Evolutionary conservation across 805 yeast genomes (phyloP).

Genomic region (Saccharomycopsis babjevae): DNA sequence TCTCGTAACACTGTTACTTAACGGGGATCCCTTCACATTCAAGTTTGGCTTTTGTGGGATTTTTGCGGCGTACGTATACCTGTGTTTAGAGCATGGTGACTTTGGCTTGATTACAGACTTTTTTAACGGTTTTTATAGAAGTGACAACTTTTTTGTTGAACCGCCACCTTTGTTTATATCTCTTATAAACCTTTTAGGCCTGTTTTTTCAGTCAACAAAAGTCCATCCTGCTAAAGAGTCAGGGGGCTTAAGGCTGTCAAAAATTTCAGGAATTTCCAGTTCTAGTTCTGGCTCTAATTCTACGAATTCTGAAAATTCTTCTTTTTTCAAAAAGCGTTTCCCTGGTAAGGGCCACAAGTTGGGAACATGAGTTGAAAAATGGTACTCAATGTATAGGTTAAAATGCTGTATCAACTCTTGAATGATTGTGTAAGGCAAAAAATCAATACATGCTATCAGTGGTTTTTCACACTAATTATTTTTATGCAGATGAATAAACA

Average conservation of each 20-base stretch:
- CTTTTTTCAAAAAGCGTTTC: background rate
- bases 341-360: background rate
- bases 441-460: too few relatives aligned
- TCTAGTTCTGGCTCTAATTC: background rate
- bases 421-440: too few relatives aligned
- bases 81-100: background rate
- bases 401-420: too few relatives aligned
- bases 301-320: background rate
- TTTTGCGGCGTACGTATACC: slow-evolving; percentile 2
- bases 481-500: too few relatives aligned
- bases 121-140: background rate
- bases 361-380: too few relatives aligned
- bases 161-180: background rate
- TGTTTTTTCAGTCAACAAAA: background rate
- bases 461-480: too few relatives aligned
- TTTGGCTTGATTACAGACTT: background rate
- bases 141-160: background rate
- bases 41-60: background rate
- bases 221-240: too few relatives aligned
- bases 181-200: background rate
- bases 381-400: too few relatives aligned
- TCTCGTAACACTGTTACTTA: background rate
- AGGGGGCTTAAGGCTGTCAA: too few relatives aligned
- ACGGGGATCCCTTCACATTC: background rate
- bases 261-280: background rate